phyloP scores from a whole-genome alignment of 208 protist species.

The Trypanosoma platydactyli region DNA sequence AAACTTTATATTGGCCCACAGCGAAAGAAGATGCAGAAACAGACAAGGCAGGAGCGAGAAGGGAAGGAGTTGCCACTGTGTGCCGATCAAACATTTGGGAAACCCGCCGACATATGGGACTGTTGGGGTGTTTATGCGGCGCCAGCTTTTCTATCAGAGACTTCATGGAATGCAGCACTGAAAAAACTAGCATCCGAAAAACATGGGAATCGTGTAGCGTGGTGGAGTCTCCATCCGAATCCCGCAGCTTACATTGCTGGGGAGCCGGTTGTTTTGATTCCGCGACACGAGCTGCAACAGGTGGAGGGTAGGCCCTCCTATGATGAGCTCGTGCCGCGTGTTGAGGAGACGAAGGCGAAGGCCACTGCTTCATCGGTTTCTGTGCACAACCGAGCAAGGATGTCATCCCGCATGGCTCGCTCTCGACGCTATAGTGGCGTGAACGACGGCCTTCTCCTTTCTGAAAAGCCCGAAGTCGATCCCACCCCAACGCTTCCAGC shows the following conservation, averaged over 20 bases:
- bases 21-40: neutral
- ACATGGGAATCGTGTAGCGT: slow-evolving; percentile 23
- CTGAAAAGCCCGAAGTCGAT: too few relatives aligned
- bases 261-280: slow-evolving; percentile 29
- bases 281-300: slow-evolving; percentile 32
- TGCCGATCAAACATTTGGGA: neutral
- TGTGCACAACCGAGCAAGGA: neutral
- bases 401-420: neutral
- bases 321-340: slow-evolving; percentile 36
- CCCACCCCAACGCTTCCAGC: too few relatives aligned
- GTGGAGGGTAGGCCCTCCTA: slow-evolving; percentile 33
- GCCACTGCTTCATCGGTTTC: neutral
- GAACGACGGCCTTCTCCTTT: slow-evolving; percentile 3
- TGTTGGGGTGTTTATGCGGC: slow-evolving; percentile 23
- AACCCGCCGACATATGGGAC: slow-evolving; percentile 5
- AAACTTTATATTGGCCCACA: neutral
- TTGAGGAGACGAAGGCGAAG: slow-evolving; percentile 10
- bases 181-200: neutral
- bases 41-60: neutral
- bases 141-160: slow-evolving; percentile 28
- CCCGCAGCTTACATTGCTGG: slow-evolving; percentile 38
- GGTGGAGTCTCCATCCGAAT: slow-evolving; percentile 46
- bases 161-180: slow-evolving; percentile 20
- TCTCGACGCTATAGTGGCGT: slow-evolving; percentile 1
- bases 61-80: neutral